Percentiles rank a stretch among this genome's conserved stretches.
Conservation (phyloP, 768 basidiomycete species). For the Cubamyces sp. region DNA sequence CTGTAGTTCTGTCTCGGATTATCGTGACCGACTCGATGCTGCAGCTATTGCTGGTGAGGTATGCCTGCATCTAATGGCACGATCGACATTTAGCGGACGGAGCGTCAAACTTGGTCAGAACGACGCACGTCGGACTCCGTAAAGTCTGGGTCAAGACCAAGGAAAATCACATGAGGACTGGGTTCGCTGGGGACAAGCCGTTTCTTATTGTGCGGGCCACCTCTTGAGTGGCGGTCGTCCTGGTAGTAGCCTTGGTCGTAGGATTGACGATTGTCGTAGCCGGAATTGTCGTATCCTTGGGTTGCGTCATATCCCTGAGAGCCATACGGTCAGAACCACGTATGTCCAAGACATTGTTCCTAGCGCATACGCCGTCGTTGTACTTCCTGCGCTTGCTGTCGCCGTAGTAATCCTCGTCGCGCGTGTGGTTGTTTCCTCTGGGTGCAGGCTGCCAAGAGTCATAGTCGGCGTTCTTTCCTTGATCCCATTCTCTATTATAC, state of each 20-base stretch:
- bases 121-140: conserved; percentile 83
- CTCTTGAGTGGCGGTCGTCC: conserved; percentile 49
- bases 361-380: conserved; percentile 66
- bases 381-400: conserved; percentile 82
- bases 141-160: conserved; percentile 91
- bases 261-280: conserved; percentile 40
- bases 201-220: conserved; percentile 56
- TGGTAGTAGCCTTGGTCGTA: conserved; percentile 50
- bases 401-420: conserved; percentile 71
- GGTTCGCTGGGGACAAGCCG: conserved; percentile 83
- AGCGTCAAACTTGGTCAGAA: conserved; percentile 27
- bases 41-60: conserved; percentile 72
- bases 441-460: conserved; percentile 43
- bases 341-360: not conserved
- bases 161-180: conserved; percentile 92
- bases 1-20: conserved; percentile 95
- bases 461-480: conserved; percentile 60
- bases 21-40: conserved; percentile 89
- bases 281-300: conserved; percentile 53
- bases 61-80: conserved; percentile 70
- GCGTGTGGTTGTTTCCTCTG: conserved; percentile 49
- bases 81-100: conserved; percentile 27
- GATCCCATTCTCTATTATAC: conserved; percentile 87
- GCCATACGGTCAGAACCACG: not conserved
- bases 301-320: conserved; percentile 55